Evolutionary conservation across 805 yeast species (phyloP).

Genomic region (Cyberlindnera mycetangii): DNA sequence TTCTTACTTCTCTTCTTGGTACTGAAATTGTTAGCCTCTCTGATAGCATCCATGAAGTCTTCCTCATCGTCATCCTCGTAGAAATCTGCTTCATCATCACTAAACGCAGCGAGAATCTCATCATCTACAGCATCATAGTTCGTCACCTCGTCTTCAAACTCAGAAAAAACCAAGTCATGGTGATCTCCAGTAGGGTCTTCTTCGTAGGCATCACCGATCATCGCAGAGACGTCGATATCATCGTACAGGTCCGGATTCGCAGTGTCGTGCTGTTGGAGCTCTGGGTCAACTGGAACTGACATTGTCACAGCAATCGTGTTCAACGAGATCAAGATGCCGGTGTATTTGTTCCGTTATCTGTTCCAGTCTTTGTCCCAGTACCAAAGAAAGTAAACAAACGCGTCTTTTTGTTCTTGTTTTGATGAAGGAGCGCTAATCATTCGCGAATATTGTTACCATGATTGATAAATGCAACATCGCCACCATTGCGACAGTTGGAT

Average conservation of each 20-base stretch:
- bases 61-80: constrained; percentile 40
- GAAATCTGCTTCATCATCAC: constrained; percentile 33
- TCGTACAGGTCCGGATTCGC: constrained; percentile 18
- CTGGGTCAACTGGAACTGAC: constrained; percentile 17
- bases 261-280: constrained; percentile 1
- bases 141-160: constrained; percentile 10
- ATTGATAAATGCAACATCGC: not conserved
- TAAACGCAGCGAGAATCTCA: constrained; percentile 37
- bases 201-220: constrained; percentile 19
- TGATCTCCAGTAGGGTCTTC: constrained; percentile 12
- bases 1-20: constrained; percentile 38
- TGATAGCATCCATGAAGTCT: constrained; percentile 57
- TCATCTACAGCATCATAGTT: constrained; percentile 25
- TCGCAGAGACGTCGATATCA: constrained; percentile 32
- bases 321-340: too few species aligned
- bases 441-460: not conserved
- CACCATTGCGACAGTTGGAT: not conserved
- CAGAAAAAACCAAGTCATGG: constrained; percentile 1
- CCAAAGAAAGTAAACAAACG: not conserved
- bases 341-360: too few species aligned
- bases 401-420: not conserved
- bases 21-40: constrained; percentile 66
- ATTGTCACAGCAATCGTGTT: too few species aligned
- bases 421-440: not conserved
- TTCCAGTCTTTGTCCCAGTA: not conserved